A percentile compares a stretch with the other conserved stretches of the same genome.
These are phyloP conservation scores for Alternaria brassicae DNA, from an alignment of 2,329 filamentous ascomycete genomes.

Conservation along the genomic window DNA sequence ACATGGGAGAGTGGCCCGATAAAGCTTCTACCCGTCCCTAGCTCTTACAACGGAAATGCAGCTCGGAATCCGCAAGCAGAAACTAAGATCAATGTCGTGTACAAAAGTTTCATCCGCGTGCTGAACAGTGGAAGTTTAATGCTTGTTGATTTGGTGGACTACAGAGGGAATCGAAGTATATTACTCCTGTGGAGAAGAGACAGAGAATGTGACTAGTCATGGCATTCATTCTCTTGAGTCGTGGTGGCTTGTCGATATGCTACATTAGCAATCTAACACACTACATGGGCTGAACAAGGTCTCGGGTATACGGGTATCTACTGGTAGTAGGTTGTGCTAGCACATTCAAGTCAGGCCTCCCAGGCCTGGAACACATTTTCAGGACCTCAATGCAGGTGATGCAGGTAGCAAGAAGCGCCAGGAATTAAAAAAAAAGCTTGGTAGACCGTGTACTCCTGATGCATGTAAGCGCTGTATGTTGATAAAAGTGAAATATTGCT, in stretches of 20 bases:
- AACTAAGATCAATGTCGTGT: conserved; percentile 67
- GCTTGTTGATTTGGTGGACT: conserved; percentile 23
- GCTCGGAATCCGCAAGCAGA: conserved; percentile 62
- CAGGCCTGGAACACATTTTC: background rate
- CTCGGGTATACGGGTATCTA: background rate
- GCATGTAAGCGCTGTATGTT: background rate
- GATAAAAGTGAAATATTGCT: background rate
- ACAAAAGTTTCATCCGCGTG: conserved; percentile 69
- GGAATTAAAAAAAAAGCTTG: background rate
- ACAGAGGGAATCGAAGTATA: conserved; percentile 19
- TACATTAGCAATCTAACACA: background rate
- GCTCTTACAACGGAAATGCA: conserved; percentile 26
- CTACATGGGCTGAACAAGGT: background rate
- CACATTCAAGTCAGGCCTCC: background rate
- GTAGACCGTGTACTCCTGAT: background rate
- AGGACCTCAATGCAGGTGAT: background rate
- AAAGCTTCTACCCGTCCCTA: conserved; percentile 18
- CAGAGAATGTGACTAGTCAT: background rate
- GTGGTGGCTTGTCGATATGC: background rate
- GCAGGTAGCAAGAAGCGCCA: background rate
- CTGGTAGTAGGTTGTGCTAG: background rate
- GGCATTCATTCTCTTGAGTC: background rate
- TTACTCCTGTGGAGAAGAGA: conserved; percentile 1
- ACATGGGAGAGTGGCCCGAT: conserved; percentile 25
- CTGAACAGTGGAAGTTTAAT: conserved; percentile 60